Percentiles rank a stretch among this genome's conserved stretches.
Evolutionary conservation across 345 rosid species (phyloP).

Genomic region (Ailanthus altissimus): DNA sequence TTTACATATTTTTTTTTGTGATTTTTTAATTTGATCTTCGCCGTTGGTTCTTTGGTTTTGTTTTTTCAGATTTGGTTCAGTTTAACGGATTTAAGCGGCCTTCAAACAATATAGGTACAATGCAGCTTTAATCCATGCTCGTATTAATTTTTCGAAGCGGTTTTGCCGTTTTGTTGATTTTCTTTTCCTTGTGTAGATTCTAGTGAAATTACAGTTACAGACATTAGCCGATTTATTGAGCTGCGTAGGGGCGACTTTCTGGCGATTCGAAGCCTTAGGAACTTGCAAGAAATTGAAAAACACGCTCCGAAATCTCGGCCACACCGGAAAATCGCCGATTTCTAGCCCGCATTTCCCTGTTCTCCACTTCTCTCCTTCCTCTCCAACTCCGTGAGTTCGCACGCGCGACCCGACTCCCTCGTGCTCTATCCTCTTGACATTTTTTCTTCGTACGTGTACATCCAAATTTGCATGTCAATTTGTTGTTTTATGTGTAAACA

Average conservation of each 20-base stretch:
- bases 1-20: not conserved
- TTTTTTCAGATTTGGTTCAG: constrained; percentile 71
- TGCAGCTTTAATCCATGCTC: constrained; percentile 39
- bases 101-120: constrained; percentile 56
- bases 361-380: not conserved
- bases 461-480: constrained; percentile 37
- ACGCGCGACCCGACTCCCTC: constrained; percentile 10
- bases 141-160: not conserved
- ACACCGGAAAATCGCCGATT: constrained; percentile 73
- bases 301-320: constrained; percentile 39
- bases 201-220: constrained; percentile 41
- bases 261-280: constrained; percentile 68
- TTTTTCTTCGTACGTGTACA: constrained; percentile 24
- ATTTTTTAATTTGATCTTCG: not conserved
- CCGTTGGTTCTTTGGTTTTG: not conserved
- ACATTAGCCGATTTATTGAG: constrained; percentile 36
- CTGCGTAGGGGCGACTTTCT: constrained; percentile 45
- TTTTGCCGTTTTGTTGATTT: not conserved
- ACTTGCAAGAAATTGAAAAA: constrained; percentile 55
- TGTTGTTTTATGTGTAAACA: constrained; percentile 19
- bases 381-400: not conserved
- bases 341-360: constrained; percentile 35
- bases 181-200: constrained; percentile 28
- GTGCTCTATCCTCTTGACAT: constrained; percentile 2
- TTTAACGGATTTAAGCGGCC: constrained; percentile 61